phyloP scores from a whole-genome alignment of 768 basidiomycete genomes.

The Lyophyllum decastes region DNA sequence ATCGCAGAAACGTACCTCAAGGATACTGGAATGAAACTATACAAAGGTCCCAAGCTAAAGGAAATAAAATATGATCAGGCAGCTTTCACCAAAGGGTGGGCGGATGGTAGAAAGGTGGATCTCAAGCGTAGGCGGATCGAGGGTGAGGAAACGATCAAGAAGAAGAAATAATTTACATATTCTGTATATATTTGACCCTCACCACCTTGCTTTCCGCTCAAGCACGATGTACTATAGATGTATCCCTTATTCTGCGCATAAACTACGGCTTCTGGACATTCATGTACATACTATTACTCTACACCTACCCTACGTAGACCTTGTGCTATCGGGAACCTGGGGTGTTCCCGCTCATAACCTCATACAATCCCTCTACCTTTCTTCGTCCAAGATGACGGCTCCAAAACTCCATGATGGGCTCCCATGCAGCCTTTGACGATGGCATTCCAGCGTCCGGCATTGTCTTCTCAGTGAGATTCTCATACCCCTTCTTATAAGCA shows the following conservation, averaged over 20 bases:
- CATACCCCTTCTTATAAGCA: constrained; percentile 65
- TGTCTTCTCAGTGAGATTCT: constrained; percentile 47
- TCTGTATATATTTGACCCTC: background rate
- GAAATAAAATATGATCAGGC: background rate
- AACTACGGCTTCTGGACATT: background rate
- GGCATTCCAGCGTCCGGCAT: constrained; percentile 69
- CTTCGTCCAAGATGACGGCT: constrained; percentile 62
- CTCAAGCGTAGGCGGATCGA: constrained; percentile 6
- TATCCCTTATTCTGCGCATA: background rate
- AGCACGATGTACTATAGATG: background rate
- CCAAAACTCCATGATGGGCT: constrained; percentile 87
- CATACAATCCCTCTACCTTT: constrained; percentile 62
- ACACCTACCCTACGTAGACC: background rate
- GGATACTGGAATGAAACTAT: background rate
- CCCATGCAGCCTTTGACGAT: constrained; percentile 74
- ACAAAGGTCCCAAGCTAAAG: background rate
- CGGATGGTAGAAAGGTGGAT: constrained; percentile 8
- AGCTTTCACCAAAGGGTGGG: constrained; percentile 8
- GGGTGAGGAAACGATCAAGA: background rate
- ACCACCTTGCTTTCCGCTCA: background rate
- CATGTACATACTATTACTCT: background rate
- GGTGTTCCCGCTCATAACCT: constrained; percentile 56
- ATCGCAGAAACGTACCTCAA: constrained; percentile 6
- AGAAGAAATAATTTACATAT: background rate
- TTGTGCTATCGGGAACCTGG: background rate